Conservation (phyloP, 169 alveolate species). For the Miamiensis avidus region DNA sequence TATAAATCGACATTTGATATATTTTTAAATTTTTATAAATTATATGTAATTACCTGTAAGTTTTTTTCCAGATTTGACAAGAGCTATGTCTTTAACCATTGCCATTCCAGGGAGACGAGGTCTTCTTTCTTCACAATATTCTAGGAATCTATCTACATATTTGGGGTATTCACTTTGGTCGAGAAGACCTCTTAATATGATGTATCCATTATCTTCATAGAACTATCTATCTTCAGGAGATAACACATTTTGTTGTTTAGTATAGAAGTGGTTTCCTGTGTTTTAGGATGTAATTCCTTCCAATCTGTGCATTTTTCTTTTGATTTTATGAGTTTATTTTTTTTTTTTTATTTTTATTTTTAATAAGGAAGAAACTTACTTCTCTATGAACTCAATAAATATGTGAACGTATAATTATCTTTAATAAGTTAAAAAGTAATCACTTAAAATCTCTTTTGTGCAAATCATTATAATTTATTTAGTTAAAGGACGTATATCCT, state of each 20-base stretch:
- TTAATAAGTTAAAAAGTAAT: no score
- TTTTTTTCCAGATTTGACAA: conserved; percentile 19
- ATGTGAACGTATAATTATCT: no score
- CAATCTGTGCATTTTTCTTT: neutral
- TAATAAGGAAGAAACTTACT: no score
- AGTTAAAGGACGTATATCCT: no score
- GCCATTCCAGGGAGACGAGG: conserved; percentile 13
- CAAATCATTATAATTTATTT: no score
- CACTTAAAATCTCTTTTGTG: no score
- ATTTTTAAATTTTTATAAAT: no score
- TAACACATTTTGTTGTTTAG: neutral
- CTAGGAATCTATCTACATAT: conserved; percentile 14
- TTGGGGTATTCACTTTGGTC: neutral
- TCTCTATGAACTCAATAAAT: no score
- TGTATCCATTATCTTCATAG: conserved; percentile 22
- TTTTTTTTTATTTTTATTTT: no score
- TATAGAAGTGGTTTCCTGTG: no score
- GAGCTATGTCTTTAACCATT: conserved; percentile 21
- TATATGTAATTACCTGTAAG: neutral
- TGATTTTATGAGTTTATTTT: no score
- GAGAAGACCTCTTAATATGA: conserved; percentile 15
- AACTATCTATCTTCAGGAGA: neutral
- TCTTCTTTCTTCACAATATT: conserved; percentile 29
- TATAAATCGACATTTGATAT: neutral
- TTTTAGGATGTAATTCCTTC: neutral